Percentiles rank a stretch among this genome's conserved stretches.
phyloP scores from a whole-genome alignment of 106 monocot species.

The Hemerocallis citrina region DNA sequence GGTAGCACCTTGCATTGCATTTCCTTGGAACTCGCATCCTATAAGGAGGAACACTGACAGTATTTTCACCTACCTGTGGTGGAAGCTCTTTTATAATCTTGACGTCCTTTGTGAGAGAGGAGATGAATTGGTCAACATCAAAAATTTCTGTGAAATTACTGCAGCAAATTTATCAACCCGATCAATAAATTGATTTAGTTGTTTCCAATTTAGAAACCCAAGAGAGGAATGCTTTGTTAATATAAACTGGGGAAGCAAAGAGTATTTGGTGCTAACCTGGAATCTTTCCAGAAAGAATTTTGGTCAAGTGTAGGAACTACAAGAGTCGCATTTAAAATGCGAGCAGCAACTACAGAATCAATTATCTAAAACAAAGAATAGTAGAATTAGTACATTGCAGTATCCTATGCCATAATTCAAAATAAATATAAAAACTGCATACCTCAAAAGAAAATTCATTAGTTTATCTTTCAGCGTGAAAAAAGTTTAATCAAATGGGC shows the following conservation, averaged over 20 bases:
- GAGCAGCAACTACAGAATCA: constrained; percentile 12
- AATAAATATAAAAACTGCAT: constrained; percentile 1
- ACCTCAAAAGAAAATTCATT: too few relatives aligned
- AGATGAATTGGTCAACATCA: constrained; percentile 82
- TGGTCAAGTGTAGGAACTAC: constrained; percentile 8
- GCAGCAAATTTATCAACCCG: constrained; percentile 22
- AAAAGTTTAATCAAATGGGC: too few relatives aligned
- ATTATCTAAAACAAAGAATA: background rate
- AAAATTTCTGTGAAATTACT: constrained; percentile 81
- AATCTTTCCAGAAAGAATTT: constrained; percentile 12
- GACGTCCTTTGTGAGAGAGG: constrained; percentile 71
- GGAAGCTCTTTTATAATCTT: constrained; percentile 74
- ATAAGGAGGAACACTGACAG: constrained; percentile 44
- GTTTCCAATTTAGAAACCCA: background rate
- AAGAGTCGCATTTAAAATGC: constrained; percentile 13
- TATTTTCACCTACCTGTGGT: constrained; percentile 37
- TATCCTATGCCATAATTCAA: too few relatives aligned
- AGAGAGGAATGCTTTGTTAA: background rate
- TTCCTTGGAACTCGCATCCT: constrained; percentile 87
- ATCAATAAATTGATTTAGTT: too few relatives aligned
- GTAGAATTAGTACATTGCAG: constrained; percentile 6
- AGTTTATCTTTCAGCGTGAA: too few relatives aligned
- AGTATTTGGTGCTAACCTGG: background rate
- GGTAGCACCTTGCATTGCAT: constrained; percentile 70
- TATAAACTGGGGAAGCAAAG: background rate